Conservation (phyloP, 257 asterid species). For the Gentiana dahurica region DNA sequence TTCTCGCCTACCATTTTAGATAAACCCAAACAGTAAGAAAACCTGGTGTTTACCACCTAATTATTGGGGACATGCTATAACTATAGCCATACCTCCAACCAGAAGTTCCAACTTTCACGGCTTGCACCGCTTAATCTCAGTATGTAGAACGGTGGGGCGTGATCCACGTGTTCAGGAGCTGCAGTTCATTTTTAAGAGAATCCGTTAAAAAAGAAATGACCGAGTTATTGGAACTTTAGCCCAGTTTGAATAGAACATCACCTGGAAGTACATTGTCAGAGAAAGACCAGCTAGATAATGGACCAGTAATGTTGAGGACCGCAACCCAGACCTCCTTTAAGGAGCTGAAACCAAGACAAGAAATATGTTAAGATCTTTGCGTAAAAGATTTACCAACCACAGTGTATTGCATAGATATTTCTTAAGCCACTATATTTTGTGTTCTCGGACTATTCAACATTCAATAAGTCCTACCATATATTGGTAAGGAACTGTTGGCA, state of each 20-base stretch:
- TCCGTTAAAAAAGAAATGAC: slow-evolving; percentile 13
- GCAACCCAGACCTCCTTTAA: slow-evolving; percentile 89
- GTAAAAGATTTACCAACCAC: no score
- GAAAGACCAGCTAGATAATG: slow-evolving; percentile 91
- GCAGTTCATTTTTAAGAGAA: slow-evolving; percentile 17
- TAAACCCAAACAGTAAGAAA: background rate
- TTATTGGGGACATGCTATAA: background rate
- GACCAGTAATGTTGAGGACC: slow-evolving; percentile 87
- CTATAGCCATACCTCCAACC: slow-evolving; percentile 74
- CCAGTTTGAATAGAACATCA: slow-evolving; percentile 19
- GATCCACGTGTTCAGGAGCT: slow-evolving; percentile 51
- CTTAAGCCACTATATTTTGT: no score
- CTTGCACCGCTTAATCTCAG: slow-evolving; percentile 76
- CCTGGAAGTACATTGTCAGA: slow-evolving; percentile 71
- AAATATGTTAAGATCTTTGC: background rate
- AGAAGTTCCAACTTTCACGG: slow-evolving; percentile 80
- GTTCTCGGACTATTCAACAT: no score
- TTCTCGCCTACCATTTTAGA: slow-evolving; percentile 43
- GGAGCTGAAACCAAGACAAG: slow-evolving; percentile 42
- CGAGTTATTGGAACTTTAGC: background rate
- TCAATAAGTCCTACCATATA: no score
- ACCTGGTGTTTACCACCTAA: background rate
- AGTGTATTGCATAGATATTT: no score
- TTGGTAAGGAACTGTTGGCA: no score
- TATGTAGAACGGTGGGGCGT: slow-evolving; percentile 71